Evolutionary conservation across 768 basidiomycete species (phyloP).

Genomic region (Boletus barrowsii): DNA sequence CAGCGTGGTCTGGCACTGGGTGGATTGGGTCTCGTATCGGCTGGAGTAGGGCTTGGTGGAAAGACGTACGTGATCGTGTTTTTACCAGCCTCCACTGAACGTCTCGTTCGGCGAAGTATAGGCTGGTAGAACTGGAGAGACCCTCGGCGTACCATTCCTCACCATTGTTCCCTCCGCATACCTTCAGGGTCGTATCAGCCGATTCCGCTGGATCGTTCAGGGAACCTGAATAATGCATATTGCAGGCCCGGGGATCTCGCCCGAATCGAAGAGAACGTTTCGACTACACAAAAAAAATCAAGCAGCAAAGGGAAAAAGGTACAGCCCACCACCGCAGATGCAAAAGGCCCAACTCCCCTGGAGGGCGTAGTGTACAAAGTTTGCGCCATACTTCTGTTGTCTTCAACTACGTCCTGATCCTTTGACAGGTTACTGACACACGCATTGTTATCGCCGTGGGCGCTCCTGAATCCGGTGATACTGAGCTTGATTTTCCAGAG

Average conservation of each 20-base stretch:
- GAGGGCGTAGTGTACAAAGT: constrained; percentile 92
- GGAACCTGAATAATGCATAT: constrained; percentile 5
- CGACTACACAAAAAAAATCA: constrained; percentile 39
- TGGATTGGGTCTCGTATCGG: constrained; percentile 63
- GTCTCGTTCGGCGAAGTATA: constrained; percentile 40
- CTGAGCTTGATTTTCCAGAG: constrained; percentile 80
- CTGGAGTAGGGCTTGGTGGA: constrained; percentile 87
- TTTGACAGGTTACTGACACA: constrained; percentile 67
- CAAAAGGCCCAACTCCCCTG: constrained; percentile 37
- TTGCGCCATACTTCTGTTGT: not conserved
- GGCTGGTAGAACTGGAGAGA: constrained; percentile 83
- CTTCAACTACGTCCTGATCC: not conserved
- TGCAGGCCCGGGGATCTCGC: constrained; percentile 85
- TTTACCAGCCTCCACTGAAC: not conserved
- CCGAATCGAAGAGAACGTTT: constrained; percentile 70
- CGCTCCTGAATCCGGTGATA: constrained; percentile 51
- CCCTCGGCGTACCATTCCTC: constrained; percentile 75
- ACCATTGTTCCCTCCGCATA: constrained; percentile 79
- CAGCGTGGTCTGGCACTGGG: constrained; percentile 80
- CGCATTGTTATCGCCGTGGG: constrained; percentile 80
- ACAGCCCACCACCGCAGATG: constrained; percentile 31
- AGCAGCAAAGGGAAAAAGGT: constrained; percentile 48
- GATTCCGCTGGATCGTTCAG: not conserved
- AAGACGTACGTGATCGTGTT: constrained; percentile 61
- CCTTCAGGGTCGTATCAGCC: constrained; percentile 55